phyloP scores from a whole-genome alignment of 768 basidiomycete species.

The Suillus americanus region DNA sequence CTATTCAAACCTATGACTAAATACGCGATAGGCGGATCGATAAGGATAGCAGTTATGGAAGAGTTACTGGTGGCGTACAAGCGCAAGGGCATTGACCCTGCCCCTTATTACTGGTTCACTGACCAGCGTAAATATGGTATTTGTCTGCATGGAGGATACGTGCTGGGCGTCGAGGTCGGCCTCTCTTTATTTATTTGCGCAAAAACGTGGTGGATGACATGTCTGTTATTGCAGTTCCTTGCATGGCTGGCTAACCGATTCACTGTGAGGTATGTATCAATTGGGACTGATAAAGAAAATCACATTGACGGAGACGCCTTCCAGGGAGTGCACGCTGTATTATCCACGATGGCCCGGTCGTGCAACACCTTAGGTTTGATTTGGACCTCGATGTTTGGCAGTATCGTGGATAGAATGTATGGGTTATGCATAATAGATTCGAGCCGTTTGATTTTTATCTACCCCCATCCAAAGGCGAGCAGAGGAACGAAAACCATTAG shows the following conservation, averaged over 20 bases:
- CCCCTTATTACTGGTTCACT: slow-evolving; percentile 95
- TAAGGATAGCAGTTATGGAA: slow-evolving; percentile 84
- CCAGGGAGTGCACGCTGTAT: slow-evolving; percentile 85
- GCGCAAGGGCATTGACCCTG: slow-evolving; percentile 84
- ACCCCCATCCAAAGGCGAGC: not conserved
- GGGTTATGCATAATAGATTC: not conserved
- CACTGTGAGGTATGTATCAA: slow-evolving; percentile 51
- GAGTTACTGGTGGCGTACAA: slow-evolving; percentile 90
- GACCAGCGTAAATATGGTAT: slow-evolving; percentile 99
- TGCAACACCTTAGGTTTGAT: slow-evolving; percentile 63
- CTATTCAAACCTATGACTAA: slow-evolving; percentile 1
- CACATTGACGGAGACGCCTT: not conserved
- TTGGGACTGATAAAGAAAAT: slow-evolving; percentile 6
- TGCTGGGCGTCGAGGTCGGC: slow-evolving; percentile 87
- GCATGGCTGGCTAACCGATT: slow-evolving; percentile 94
- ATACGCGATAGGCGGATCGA: slow-evolving; percentile 62
- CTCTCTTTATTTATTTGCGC: not conserved
- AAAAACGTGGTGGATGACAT: not conserved
- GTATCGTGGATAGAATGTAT: not conserved
- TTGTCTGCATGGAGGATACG: slow-evolving; percentile 96
- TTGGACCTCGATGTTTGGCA: not conserved
- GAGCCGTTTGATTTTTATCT: not conserved
- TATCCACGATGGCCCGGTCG: slow-evolving; percentile 95
- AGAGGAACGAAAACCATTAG: not conserved
- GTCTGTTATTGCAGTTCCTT: slow-evolving; percentile 72